phyloP scores from a whole-genome alignment of 345 rosid species.

The Salix udensis region DNA sequence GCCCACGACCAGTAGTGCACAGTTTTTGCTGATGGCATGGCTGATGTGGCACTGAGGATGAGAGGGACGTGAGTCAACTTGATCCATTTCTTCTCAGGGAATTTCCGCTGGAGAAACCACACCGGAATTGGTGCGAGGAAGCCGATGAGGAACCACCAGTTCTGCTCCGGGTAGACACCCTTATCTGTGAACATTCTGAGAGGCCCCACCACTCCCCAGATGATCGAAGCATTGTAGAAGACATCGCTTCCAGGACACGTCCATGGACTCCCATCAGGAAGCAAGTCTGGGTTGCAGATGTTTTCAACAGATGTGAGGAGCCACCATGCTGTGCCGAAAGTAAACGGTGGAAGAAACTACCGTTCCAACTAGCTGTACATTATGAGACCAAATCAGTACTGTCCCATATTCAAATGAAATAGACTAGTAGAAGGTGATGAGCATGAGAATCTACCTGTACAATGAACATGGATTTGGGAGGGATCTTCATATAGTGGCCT shows the following conservation, averaged over 20 bases:
- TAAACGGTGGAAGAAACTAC: conserved; percentile 55
- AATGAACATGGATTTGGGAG: conserved; percentile 76
- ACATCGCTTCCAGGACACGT: conserved; percentile 69
- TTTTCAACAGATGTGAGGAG: conserved; percentile 49
- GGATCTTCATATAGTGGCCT: conserved; percentile 90
- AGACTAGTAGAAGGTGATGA: background rate
- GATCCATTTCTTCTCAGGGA: conserved; percentile 67
- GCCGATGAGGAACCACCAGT: conserved; percentile 83
- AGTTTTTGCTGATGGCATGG: conserved; percentile 63
- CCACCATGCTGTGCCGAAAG: conserved; percentile 79
- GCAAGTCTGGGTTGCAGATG: conserved; percentile 52
- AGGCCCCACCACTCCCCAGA: conserved; percentile 87
- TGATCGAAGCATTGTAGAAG: conserved; percentile 82
- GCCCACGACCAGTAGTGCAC: conserved; percentile 61
- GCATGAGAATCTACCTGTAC: conserved; percentile 43
- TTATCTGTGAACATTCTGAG: conserved; percentile 57
- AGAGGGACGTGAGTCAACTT: conserved; percentile 55
- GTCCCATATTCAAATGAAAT: no score
- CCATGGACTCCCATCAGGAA: conserved; percentile 82
- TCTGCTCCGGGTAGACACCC: conserved; percentile 56
- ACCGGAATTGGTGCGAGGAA: conserved; percentile 61
- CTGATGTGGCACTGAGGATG: conserved; percentile 39
- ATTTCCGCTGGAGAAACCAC: conserved; percentile 54
- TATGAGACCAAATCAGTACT: background rate
- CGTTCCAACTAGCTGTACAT: conserved; percentile 55